Percentiles rank a stretch among this genome's conserved stretches.
Conservation (phyloP, 2,329 filamentous ascomycete genomes). For the Trichoderma oligosporum region DNA sequence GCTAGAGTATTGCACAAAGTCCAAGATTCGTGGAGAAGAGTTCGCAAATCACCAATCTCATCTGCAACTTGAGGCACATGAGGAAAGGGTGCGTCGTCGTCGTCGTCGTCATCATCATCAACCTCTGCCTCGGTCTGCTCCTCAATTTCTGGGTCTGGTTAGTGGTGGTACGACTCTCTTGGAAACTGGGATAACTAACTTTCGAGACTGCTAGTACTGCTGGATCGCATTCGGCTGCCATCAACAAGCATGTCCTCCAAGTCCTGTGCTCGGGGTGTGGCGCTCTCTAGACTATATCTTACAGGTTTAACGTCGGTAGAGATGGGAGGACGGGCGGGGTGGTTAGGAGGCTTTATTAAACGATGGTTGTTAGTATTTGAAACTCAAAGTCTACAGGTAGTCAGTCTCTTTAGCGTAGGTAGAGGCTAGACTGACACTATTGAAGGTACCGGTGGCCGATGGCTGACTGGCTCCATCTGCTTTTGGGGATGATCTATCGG, state of each 20-base stretch:
- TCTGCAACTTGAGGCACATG: conserved; percentile 33
- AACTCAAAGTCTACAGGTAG: background rate
- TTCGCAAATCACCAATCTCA: conserved; percentile 65
- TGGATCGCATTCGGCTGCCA: conserved; percentile 55
- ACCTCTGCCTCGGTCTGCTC: conserved; percentile 50
- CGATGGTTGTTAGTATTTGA: conserved; percentile 5
- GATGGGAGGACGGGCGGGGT: conserved; percentile 63
- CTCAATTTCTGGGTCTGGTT: conserved; percentile 49
- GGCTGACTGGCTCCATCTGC: conserved; percentile 29
- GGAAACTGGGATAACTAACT: conserved; percentile 48
- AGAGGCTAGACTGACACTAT: conserved; percentile 25
- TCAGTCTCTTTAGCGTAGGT: background rate
- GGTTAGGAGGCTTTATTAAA: conserved; percentile 14
- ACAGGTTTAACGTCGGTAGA: conserved; percentile 68
- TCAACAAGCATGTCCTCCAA: conserved; percentile 66
- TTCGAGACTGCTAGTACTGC: conserved; percentile 71
- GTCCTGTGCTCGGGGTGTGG: conserved; percentile 81
- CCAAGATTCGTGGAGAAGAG: conserved; percentile 85
- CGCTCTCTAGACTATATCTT: conserved; percentile 62
- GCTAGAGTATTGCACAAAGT: conserved; percentile 88
- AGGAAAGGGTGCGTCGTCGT: conserved; percentile 42
- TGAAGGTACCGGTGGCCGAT: conserved; percentile 13
- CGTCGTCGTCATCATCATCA: conserved; percentile 55
- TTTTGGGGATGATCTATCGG: conserved; percentile 37
- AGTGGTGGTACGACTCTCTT: conserved; percentile 7